A percentile compares a stretch with the other conserved stretches of the same genome.
Evolutionary conservation across 331 rosid species (phyloP).

Genomic region (Quercus phellos): DNA sequence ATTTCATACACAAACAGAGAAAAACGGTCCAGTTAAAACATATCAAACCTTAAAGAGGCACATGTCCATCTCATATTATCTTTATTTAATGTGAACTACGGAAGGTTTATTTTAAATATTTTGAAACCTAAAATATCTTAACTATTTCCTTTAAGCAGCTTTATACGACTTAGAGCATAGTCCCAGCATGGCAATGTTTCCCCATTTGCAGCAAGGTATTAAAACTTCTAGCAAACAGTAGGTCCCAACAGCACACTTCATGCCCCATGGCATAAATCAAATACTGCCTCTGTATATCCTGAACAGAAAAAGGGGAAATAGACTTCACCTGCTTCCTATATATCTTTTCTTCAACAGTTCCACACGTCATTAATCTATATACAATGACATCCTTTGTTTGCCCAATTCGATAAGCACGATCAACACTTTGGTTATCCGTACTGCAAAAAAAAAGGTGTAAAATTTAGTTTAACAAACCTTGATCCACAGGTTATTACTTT

Average conservation of each 20-base stretch:
- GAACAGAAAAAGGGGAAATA: background rate
- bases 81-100: background rate
- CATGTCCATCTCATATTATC: background rate
- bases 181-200: background rate
- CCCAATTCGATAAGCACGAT: slow-evolving; percentile 95
- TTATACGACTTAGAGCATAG: background rate
- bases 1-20: background rate
- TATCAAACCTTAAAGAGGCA: no score
- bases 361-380: slow-evolving; percentile 91
- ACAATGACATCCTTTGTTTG: slow-evolving; percentile 88
- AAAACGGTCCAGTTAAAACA: background rate
- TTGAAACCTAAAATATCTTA: background rate
- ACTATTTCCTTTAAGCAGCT: background rate
- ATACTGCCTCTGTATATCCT: background rate
- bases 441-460: slow-evolving; percentile 35
- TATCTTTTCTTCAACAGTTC: slow-evolving; percentile 97
- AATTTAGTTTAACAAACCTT: background rate
- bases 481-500: background rate
- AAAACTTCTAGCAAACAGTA: background rate
- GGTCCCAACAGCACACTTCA: background rate
- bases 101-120: background rate
- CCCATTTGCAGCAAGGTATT: background rate
- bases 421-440: slow-evolving; percentile 94
- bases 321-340: slow-evolving; percentile 82
- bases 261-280: background rate